Base-by-base conservation (phyloP, 1,284 basidiomycete genomes). In the Tremellales sp. region DNA sequence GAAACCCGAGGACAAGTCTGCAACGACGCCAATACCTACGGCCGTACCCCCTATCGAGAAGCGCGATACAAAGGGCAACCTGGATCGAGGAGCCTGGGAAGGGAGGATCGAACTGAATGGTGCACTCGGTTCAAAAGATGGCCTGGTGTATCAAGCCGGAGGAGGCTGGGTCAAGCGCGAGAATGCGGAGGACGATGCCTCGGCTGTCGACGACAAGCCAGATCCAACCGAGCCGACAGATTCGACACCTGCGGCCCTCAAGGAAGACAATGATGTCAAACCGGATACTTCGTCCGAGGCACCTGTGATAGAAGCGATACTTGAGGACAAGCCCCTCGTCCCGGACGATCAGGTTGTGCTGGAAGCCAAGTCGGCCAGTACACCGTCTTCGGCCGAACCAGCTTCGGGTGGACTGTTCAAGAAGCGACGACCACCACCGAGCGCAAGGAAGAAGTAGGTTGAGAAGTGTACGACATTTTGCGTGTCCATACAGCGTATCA, bases 391-490 rank as follows among this genome's bases (percentile, higher is more conserved):
- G 43, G 41, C 58, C 4, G 47, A 52, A 13, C 17, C 61, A 21
- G 44, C 53, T 13, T 49, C 51, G 3, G 43, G 46, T 4, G 60
- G 61, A 21, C 54, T 75, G 57, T 74, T 74, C 70, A 75, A 74
- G 58, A 74, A 75, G 53, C 67, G 74, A n/a, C 52, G 71, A 29
- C 68, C 70, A 13, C 60, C 70, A 22, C 70, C 70, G 3, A 56
- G 62, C 1, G 56, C 54, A 15, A 51, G 67, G 11, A 70, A 70
- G 48, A 70, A 67, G 60, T 70, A 59, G 53, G 23, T 24, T 33
- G 29, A 33, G 29, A 33, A 33, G n/a, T 8, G 29, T 8, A 33
- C 10, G 8, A 33, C 29, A n/a, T 10, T 8, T 33, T 10, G 8
- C n/a, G 29, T 33, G 29, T 33, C n/a, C 10, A 10, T 10, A 33